Evolutionary conservation across 202 grass and related monocot species (phyloP).

Genomic region (Schoenoplectus triqueter): DNA sequence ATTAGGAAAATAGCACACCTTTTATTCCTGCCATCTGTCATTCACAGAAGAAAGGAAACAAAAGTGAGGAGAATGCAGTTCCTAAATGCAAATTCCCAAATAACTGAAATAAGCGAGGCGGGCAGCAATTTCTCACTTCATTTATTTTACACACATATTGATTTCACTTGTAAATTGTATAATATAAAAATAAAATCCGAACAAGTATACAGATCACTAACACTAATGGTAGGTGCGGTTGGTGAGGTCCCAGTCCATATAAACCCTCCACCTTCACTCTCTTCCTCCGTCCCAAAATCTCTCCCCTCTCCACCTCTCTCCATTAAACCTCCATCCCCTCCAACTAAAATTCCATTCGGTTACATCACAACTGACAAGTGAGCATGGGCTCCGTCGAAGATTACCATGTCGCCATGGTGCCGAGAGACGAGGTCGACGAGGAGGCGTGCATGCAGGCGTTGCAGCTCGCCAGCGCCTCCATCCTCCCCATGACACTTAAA

Average conservation of each 20-base stretch:
- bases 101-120: background rate
- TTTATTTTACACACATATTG: background rate
- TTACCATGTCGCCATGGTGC: conserved; percentile 31
- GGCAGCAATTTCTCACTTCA: background rate
- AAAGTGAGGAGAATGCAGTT: background rate
- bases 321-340: background rate
- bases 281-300: background rate
- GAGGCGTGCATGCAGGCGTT: conserved; percentile 71
- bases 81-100: background rate
- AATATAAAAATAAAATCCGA: background rate
- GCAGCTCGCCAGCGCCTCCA: conserved; percentile 61
- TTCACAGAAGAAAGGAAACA: background rate
- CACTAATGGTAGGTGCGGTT: conserved; percentile 44
- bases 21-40: background rate
- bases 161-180: background rate
- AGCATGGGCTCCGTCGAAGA: conserved; percentile 55
- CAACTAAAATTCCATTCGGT: background rate
- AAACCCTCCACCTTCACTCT: conserved; percentile 35
- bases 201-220: background rate
- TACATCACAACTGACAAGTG: background rate
- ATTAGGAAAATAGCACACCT: background rate
- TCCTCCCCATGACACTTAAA: conserved; percentile 89
- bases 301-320: background rate
- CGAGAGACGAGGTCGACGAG: conserved; percentile 54
- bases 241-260: conserved; percentile 50